Conservation (phyloP, 306 rosid species). For the Senna siamea region DNA sequence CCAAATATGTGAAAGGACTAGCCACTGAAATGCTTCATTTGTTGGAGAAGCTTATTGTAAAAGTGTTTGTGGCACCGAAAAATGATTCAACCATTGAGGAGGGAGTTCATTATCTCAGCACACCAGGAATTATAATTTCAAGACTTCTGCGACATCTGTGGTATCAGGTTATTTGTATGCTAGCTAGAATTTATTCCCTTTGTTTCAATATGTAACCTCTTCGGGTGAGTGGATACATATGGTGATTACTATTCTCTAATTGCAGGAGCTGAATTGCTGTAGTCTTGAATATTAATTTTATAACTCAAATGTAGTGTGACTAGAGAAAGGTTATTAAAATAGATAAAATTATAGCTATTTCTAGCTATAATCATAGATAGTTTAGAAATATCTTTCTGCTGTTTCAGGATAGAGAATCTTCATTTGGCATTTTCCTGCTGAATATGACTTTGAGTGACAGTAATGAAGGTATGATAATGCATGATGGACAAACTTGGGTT, state of each 20-base stretch:
- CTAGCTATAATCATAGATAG: conserved; percentile 20
- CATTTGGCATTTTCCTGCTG: conserved; percentile 55
- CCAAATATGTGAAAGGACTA: conserved; percentile 71
- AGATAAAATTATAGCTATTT: conserved; percentile 11
- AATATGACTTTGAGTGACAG: conserved; percentile 48
- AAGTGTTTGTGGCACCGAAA: conserved; percentile 42
- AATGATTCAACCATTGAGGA: conserved; percentile 47
- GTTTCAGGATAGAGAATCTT: conserved; percentile 69
- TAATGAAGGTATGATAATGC: conserved; percentile 47
- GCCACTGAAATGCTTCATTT: conserved; percentile 72
- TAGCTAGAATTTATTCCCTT: conserved; percentile 28
- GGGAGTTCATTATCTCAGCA: conserved; percentile 55
- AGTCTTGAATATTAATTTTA: conserved; percentile 29
- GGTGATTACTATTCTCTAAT: conserved; percentile 9
- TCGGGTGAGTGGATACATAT: background rate
- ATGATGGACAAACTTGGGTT: conserved; percentile 60
- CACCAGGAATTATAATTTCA: conserved; percentile 68
- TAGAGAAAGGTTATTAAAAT: conserved; percentile 10
- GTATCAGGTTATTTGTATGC: conserved; percentile 67
- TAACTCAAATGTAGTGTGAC: conserved; percentile 11
- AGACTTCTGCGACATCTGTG: conserved; percentile 71
- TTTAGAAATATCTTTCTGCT: conserved; percentile 36
- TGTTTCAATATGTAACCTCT: conserved; percentile 15
- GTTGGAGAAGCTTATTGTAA: conserved; percentile 68
- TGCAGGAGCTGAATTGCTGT: conserved; percentile 30